Evolutionary conservation across 2,329 filamentous ascomycete genomes (phyloP), one percentile per base, ranked within the genome.

Genomic region (Teratosphaeria zuluensis): DNA sequence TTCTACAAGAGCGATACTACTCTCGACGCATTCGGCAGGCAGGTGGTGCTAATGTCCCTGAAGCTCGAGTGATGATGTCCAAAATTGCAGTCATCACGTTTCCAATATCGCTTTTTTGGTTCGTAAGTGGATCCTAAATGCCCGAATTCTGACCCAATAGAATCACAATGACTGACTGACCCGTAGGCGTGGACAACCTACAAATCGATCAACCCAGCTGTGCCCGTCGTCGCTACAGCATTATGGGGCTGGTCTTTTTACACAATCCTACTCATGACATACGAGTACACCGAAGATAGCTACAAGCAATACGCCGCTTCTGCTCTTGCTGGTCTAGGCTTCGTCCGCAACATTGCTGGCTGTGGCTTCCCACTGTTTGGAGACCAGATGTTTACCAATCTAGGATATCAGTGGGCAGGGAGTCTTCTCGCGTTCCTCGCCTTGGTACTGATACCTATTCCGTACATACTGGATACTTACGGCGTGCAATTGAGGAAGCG

Each of bases 161-260:
- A 51, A 8, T 2, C 16, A 14, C 11, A 9, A 7, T 14, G 3
- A 33, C 55, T 53, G 42, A 48, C n/a, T 0, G 12, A 31, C 21
- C 35, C 46, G 53, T 61, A 78, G 12, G 63, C 73, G 5, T 64
- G 74, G 54, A 73, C 68, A 65, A 31, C 69, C 28, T 64, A 72
- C 31, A 71, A 16, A 16, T 54, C 52, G 1, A 46, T 62, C 19
- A 57, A 55, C 30, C 60, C 62, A 61, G 70, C 80, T 54, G 72
- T 78, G 3, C 76, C 78, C 0, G 75, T 81, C 4, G 62, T 80
- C 21, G 78, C 76, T 2, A 76, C 75, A 0, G 70, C 73, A 0
- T 72, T 80, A 24, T 80, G 77, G 70, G 79, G 78, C 0, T 78
- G 74, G 70, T 75, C 73, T 2, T 78, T 79, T 61, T 79, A 79